These are phyloP conservation scores for Oemleria cerasiformis DNA, from an alignment of 306 rosid species.

Conservation along the genomic window DNA sequence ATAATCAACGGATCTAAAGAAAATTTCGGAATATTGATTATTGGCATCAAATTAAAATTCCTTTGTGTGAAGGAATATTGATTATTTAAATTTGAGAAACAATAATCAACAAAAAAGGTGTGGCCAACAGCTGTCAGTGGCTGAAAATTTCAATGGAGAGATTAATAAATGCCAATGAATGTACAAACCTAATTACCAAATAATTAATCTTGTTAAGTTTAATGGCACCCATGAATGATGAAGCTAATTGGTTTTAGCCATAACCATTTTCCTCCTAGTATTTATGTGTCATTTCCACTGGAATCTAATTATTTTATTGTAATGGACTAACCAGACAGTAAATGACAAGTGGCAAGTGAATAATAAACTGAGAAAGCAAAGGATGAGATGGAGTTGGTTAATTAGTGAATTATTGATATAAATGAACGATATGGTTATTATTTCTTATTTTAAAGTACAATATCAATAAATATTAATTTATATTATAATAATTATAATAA, in stretches of 20 bases:
- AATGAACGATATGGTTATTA: no score
- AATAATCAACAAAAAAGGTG: not conserved
- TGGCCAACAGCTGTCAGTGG: conserved; percentile 14
- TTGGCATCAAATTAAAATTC: no score
- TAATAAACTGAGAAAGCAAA: not conserved
- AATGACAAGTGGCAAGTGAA: not conserved
- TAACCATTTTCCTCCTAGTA: no score
- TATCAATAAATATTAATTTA: no score
- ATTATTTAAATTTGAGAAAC: not conserved
- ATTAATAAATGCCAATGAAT: not conserved
- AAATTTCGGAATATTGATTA: not conserved
- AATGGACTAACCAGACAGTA: conserved; percentile 4
- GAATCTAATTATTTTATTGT: not conserved
- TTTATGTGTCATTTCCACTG: no score
- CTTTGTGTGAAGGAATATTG: not conserved
- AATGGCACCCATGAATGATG: conserved; percentile 15
- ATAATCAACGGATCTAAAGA: no score
- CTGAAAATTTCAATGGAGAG: not conserved
- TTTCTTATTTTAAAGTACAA: no score
- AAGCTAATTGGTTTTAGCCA: conserved; percentile 12
- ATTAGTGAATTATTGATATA: not conserved
- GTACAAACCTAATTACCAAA: not conserved
- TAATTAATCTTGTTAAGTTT: not conserved
- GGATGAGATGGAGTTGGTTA: not conserved
- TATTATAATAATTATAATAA: no score